Percentiles rank a stretch among this genome's conserved stretches.
Conservation (phyloP, 176 grass and related monocot genomes). For the Musa troglodytarum region DNA sequence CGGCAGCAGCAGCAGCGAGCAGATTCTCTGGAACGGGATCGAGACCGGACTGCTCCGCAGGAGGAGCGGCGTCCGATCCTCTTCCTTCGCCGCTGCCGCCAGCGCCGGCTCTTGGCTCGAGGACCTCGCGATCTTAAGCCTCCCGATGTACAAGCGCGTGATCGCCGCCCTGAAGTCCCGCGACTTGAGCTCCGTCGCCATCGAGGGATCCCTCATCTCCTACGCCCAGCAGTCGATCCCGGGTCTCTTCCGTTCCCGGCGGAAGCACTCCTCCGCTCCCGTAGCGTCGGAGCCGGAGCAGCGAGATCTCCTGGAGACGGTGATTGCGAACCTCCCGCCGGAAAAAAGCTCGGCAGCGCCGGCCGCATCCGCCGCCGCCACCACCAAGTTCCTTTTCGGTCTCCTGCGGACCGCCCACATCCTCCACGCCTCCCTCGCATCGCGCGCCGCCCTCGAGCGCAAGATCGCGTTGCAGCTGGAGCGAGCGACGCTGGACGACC, state of each 20-base stretch:
- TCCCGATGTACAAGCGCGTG: constrained; percentile 71
- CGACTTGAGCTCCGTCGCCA: constrained; percentile 33
- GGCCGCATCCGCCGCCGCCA: constrained; percentile 31
- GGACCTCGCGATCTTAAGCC: constrained; percentile 51
- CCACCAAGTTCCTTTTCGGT: constrained; percentile 65
- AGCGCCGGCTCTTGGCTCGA: constrained; percentile 41
- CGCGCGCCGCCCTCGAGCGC: constrained; percentile 41
- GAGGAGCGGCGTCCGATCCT: constrained; percentile 18
- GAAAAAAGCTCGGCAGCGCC: constrained; percentile 37
- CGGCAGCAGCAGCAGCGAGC: neutral
- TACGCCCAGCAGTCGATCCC: constrained; percentile 78
- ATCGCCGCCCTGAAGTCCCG: constrained; percentile 57
- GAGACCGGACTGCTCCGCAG: constrained; percentile 21
- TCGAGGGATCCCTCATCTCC: constrained; percentile 66
- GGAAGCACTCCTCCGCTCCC: constrained; percentile 52
- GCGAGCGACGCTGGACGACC: constrained; percentile 55
- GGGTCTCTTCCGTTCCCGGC: constrained; percentile 56
- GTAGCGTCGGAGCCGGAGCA: constrained; percentile 60
- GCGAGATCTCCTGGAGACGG: constrained; percentile 67
- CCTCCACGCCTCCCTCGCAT: constrained; percentile 41
- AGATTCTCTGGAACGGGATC: constrained; percentile 32
- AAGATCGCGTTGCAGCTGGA: constrained; percentile 65
- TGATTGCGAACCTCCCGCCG: constrained; percentile 44
- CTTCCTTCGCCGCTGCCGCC: constrained; percentile 31
- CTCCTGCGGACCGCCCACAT: constrained; percentile 67